A percentile compares a stretch with the other conserved stretches of the same genome.
Evolutionary conservation across 1,139 yeast genomes (phyloP).

Genomic region (Debaryomyces sp.): DNA sequence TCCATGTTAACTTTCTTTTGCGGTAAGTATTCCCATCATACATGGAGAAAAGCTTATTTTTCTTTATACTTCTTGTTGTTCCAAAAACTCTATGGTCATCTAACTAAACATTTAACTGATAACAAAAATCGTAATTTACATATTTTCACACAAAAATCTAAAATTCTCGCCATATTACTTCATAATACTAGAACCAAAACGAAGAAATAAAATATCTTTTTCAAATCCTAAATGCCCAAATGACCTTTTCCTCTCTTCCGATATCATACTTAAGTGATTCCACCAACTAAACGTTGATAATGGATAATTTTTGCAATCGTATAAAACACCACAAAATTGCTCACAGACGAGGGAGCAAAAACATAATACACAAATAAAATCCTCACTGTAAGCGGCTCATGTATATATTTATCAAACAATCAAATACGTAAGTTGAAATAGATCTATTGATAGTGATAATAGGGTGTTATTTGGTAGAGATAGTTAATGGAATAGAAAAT

Average conservation of each 20-base stretch:
- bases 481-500: not conserved
- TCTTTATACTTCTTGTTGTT: too few species aligned
- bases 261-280: not conserved
- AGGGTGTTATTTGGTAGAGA: not conserved
- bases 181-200: too few species aligned
- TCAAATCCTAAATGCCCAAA: not conserved
- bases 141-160: too few species aligned
- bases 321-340: not conserved
- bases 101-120: too few species aligned
- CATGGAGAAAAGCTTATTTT: too few species aligned
- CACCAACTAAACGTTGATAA: not conserved
- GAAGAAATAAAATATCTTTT: too few species aligned
- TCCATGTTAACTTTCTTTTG: too few species aligned
- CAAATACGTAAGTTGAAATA: not conserved
- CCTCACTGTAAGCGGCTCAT: constrained; percentile 11
- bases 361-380: constrained; percentile 6
- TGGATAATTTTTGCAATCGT: constrained; percentile 3
- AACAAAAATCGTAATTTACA: too few species aligned
- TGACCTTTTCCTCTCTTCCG: not conserved
- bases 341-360: not conserved
- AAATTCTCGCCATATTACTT: too few species aligned
- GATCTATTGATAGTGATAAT: not conserved
- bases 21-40: too few species aligned
- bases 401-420: not conserved
- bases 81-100: too few species aligned